These are phyloP conservation scores for Lepidium aucheri DNA, from an alignment of 345 rosid species.

Conservation along the genomic window DNA sequence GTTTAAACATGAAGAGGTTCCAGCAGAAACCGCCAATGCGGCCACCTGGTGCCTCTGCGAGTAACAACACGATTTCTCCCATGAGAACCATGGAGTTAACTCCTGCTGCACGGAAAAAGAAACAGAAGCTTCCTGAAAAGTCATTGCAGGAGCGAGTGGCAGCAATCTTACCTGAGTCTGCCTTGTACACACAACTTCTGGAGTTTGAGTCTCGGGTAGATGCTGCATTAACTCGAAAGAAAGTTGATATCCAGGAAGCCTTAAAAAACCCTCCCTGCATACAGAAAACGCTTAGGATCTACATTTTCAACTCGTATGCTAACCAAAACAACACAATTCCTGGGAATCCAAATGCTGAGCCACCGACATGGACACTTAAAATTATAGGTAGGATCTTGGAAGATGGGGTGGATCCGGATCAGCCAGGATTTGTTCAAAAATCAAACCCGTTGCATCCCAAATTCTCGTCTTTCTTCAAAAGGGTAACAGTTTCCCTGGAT, in stretches of 20 bases:
- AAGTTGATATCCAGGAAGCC: constrained; percentile 93
- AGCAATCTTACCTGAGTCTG: constrained; percentile 92
- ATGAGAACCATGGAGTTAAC: constrained; percentile 73
- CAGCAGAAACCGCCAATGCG: constrained; percentile 70
- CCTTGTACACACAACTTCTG: constrained; percentile 91
- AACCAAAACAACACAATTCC: constrained; percentile 80
- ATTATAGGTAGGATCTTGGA: constrained; percentile 90
- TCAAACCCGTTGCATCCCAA: constrained; percentile 65
- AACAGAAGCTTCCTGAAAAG: constrained; percentile 91
- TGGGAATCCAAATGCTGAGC: constrained; percentile 77
- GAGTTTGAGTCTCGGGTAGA: constrained; percentile 93
- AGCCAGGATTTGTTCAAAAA: constrained; percentile 73
- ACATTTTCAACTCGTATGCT: constrained; percentile 79
- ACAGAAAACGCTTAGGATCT: constrained; percentile 89
- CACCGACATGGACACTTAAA: constrained; percentile 92
- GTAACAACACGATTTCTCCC: constrained; percentile 46
- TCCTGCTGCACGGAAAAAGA: constrained; percentile 76
- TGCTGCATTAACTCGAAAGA: constrained; percentile 84
- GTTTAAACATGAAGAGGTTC: constrained; percentile 43
- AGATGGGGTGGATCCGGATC: constrained; percentile 92
- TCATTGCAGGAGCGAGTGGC: constrained; percentile 88
- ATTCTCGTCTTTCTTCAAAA: constrained; percentile 90
- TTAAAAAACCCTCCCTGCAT: constrained; percentile 84
- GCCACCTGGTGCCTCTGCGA: constrained; percentile 67
- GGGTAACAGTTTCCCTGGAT: constrained; percentile 74